Evolutionary conservation across 108 stramenopile species (phyloP), one percentile per base, ranked within the genome.

Genomic region (Chaetoceros tenuissimus): DNA sequence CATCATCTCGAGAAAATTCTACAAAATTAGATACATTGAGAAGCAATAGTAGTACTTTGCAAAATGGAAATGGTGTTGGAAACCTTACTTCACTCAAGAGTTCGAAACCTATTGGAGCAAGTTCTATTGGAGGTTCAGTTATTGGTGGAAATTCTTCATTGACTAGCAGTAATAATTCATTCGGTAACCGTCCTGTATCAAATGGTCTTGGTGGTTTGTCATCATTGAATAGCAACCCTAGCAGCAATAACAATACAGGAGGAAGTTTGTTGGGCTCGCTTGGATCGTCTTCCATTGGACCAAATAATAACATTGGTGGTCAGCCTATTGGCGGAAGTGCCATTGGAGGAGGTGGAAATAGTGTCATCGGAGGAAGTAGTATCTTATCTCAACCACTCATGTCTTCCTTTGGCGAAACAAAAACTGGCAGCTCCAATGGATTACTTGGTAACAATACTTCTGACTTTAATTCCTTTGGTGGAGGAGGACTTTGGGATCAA

Each of bases 211-310:
- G n/a, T n/a, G n/a, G n/a, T n/a, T n/a, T n/a, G n/a, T n/a, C n/a
- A n/a, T 43, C 25, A 22, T n/a, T 24, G 3, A 22, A 25, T 21
- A 49, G 24, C 72, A 66, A 26, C 65, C 53, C 28, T 52, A 31
- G 49, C 31, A 45, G 55, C 51, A 5, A 31, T 22, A 46, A 8
- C 28, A 0, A 24, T 55, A 67, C 24, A 74, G 73, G 63, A 61
- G 29, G 53, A 53, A 24, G 22, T 72, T 44, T 48, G 57, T 43
- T 53, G 51, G 10, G 46, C 40, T n/a, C 53, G 64, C 18, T 60
- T 72, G 20, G 75, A 82, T 51, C 66, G 71, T 17, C 63, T 72
- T 3, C 64, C 68, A 54, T 63, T 72, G 54, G 54, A 40, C 13
- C 34, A 40, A 40, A 5, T 10, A 40, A 5, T 40, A 40, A 40